Evolutionary conservation across 1,284 basidiomycete species (phyloP).

Genomic region (Hemileccinum hortonii): DNA sequence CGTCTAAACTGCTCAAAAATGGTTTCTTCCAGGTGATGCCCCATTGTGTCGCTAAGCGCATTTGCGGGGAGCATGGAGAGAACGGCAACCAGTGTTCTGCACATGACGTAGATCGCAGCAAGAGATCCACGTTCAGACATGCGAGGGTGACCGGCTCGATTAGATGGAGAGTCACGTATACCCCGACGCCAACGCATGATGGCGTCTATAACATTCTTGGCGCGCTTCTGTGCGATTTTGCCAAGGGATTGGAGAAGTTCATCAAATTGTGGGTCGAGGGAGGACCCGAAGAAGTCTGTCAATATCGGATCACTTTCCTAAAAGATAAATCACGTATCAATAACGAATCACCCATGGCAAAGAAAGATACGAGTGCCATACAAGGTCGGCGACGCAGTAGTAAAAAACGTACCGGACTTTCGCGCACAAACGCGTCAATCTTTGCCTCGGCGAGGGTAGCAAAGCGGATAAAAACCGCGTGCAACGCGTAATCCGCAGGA

Average conservation of each 20-base stretch:
- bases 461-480: slow-evolving; percentile 84
- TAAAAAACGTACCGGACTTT: slow-evolving; percentile 56
- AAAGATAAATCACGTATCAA: slow-evolving; percentile 10
- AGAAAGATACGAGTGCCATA: neutral
- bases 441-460: slow-evolving; percentile 75
- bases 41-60: slow-evolving; percentile 73
- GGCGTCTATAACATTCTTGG: slow-evolving; percentile 83
- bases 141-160: slow-evolving; percentile 43
- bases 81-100: slow-evolving; percentile 78
- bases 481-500: slow-evolving; percentile 83
- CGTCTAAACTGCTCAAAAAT: slow-evolving; percentile 84
- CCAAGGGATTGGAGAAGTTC: slow-evolving; percentile 79
- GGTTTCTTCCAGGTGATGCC: slow-evolving; percentile 77
- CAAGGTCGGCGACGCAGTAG: neutral
- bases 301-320: slow-evolving; percentile 72
- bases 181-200: slow-evolving; percentile 85
- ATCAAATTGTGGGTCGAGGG: slow-evolving; percentile 78
- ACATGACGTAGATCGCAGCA: slow-evolving; percentile 85
- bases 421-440: slow-evolving; percentile 69
- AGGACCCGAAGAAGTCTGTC: slow-evolving; percentile 64
- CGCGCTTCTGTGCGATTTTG: slow-evolving; percentile 81
- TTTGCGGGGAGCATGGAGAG: slow-evolving; percentile 74
- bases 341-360: neutral
- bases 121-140: slow-evolving; percentile 71
- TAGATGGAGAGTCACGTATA: slow-evolving; percentile 65